Evolutionary conservation across 1,139 yeast species (phyloP), one percentile per base, ranked within the genome.

Genomic region (Candida buenavistaensis): DNA sequence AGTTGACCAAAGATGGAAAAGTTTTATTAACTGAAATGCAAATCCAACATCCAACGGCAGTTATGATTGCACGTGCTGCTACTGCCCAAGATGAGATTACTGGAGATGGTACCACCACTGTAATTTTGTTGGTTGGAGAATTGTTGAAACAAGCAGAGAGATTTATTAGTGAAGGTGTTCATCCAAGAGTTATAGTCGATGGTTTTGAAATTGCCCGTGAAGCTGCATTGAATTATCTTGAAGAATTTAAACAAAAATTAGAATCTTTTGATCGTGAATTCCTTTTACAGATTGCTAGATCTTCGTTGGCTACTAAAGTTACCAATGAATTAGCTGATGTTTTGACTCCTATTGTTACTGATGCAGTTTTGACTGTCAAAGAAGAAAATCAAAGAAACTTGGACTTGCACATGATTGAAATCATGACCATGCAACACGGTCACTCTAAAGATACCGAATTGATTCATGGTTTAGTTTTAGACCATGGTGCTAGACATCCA

Each of bases 81-180:
- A 82, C 96, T 32, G 97, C 98, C 0, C 99, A 92, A 64, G 99
- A 92, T 61, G 98, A 92, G 59, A 89, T 94, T 57, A 87, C 98
- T 10, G 99, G 99, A 35, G 99, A 92, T 59, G 99, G 99, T 46
- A 94, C 99, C 39, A 92, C 98, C n/a, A 85, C 96, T 1, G 98
- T 92, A 39, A 92, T 92, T 36, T 72, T 95, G 46, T 75, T 90
- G 38, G 98, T 92, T 28, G 99, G 99, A 36, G 97, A 94, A 58
- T 70, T 92, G 41, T 74, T 92, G 56, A 87, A 86, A 59, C 98
- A 92, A 64, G 97, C 97, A 21, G 95, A 92, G 56, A 75, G 97
- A 51, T 90, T 78, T 57, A 80, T 88, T 39, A 75, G 82, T 45
- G 98, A 92, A 65, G 98, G 98, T 28, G 85, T 94, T 35, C 99